phyloP scores from a whole-genome alignment of 305 asterid genomes.

The Fraxinus latifolia region DNA sequence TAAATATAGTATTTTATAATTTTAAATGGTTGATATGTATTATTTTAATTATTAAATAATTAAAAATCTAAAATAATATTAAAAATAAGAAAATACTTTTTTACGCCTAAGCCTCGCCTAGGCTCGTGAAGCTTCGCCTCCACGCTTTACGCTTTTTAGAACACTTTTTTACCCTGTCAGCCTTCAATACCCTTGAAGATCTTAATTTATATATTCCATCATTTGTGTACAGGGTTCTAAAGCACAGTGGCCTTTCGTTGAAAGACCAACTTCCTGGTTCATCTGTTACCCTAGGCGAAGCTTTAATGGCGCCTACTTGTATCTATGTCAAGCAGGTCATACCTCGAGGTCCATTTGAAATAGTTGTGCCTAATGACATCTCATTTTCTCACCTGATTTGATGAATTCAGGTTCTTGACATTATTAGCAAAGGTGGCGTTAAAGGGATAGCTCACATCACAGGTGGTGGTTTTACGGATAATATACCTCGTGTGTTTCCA shows the following conservation, averaged over 20 bases:
- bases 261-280: slow-evolving; percentile 71
- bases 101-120: no score
- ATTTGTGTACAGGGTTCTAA: slow-evolving; percentile 54
- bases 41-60: no score
- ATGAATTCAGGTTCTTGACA: slow-evolving; percentile 63
- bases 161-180: no score
- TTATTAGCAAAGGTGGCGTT: slow-evolving; percentile 76
- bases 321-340: slow-evolving; percentile 88
- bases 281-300: slow-evolving; percentile 61
- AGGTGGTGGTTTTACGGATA: slow-evolving; percentile 91
- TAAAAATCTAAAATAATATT: no score
- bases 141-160: no score
- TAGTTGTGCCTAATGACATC: neutral
- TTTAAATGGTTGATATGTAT: no score
- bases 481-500: slow-evolving; percentile 84
- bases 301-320: slow-evolving; percentile 86
- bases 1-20: no score
- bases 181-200: no score
- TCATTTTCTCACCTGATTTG: neutral
- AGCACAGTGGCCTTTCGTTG: slow-evolving; percentile 65
- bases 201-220: no score
- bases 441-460: slow-evolving; percentile 97
- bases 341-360: neutral
- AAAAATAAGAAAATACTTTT: no score
- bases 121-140: no score